Evolutionary conservation across 352 stramenopile genomes (phyloP), one percentile per base, ranked within the genome.

Genomic region (Pythium phragmitis): DNA sequence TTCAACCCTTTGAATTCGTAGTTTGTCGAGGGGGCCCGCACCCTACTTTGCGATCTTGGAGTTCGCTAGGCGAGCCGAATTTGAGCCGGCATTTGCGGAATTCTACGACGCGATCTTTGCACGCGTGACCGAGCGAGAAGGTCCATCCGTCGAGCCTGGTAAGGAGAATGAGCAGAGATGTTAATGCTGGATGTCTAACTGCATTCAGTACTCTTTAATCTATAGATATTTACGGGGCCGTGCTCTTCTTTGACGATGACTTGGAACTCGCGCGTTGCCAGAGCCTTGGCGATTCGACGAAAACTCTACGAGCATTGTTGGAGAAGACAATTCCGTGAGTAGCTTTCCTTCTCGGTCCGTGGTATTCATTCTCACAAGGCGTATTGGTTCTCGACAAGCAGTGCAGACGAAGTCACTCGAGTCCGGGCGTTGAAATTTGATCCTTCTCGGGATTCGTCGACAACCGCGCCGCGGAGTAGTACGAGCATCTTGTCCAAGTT

Each of bases 81-180:
- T 68, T 12, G 43, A 51, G 30, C 60, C 66, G 17, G 11, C 13
- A 1, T 85, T 91, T 58, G 67, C 71, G 0, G 56, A 68, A 28
- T 87, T 89, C 52, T 91, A 79, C 52, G 82, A 91, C 63, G 63
- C 72, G 7, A 75, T 89, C 17, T 86, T 77, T 48, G 80, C 78
- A 4, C 69, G 73, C 48, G 64, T 70, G 11, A 75, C 76, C 12
- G 59, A 82, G 43, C 58, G 73, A 48, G 53, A 68, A 46, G 45
- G 30, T 12, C n/a, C 73, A 45, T 62, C 56, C 19, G 19, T 60
- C 36, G 47, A n/a, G n/a, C 56, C 59, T n/a, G 72, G 81, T 91
- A 70, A 34, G 73, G 26, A 30, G 26, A 5, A 30, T 74, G 13
- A 12, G 7, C 36, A 46, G 3, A 23, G 13, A 19, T 9, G 34